A percentile compares a stretch with the other conserved stretches of the same genome.
These are phyloP conservation scores for Myotisia sp. DNA, from an alignment of 2,329 filamentous ascomycete species.

Conservation along the genomic window DNA sequence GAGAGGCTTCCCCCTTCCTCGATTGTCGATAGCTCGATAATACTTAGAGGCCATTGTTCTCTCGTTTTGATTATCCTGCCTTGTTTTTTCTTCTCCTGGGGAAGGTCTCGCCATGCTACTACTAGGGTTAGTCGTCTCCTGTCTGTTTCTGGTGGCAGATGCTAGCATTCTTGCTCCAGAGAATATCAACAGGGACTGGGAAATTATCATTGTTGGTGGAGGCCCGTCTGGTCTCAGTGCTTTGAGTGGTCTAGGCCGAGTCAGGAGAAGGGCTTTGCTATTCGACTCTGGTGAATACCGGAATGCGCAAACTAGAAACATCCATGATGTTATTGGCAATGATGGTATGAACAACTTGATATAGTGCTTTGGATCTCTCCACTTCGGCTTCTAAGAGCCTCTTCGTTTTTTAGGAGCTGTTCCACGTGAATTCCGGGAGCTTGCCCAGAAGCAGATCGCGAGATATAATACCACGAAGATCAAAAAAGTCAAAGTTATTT, in stretches of 20 bases:
- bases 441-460: constrained; percentile 40
- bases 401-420: constrained; percentile 33
- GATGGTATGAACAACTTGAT: too few relatives aligned
- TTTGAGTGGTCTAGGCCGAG: constrained; percentile 45
- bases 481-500: constrained; percentile 39
- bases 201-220: constrained; percentile 45
- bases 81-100: too few relatives aligned
- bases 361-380: not conserved
- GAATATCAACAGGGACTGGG: too few relatives aligned
- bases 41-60: too few relatives aligned
- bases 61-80: too few relatives aligned
- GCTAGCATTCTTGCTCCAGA: too few relatives aligned
- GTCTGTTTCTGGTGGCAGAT: too few relatives aligned
- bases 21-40: too few relatives aligned
- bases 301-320: constrained; percentile 42
- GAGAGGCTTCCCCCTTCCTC: too few relatives aligned
- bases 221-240: constrained; percentile 43
- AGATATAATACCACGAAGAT: constrained; percentile 38
- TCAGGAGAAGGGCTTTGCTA: constrained; percentile 40
- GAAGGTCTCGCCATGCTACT: too few relatives aligned
- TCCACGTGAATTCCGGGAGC: constrained; percentile 40
- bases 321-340: constrained; percentile 48
- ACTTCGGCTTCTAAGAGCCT: not conserved
- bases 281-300: constrained; percentile 47
- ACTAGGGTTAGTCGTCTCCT: too few relatives aligned